Conservation (phyloP, 1,284 basidiomycete species). For the Anthracocystis panici-leucophaei region DNA sequence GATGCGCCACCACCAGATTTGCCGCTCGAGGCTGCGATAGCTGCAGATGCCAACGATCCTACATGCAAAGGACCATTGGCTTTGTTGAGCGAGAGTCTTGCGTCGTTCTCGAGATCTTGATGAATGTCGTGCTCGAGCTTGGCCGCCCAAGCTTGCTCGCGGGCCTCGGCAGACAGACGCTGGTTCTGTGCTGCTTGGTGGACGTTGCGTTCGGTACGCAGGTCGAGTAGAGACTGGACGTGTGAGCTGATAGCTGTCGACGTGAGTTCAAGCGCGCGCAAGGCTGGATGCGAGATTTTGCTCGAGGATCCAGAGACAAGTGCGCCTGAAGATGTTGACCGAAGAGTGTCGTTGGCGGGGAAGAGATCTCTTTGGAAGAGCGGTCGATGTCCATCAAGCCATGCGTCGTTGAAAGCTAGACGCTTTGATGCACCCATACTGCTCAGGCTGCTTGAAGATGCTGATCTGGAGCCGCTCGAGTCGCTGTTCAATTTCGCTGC, state of each 20-base stretch:
- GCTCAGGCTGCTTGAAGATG: slow-evolving; percentile 19
- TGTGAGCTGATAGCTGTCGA: slow-evolving; percentile 32
- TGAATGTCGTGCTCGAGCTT: slow-evolving; percentile 35
- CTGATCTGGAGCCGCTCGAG: slow-evolving; percentile 19
- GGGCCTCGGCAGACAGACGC: slow-evolving; percentile 15
- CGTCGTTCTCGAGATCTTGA: slow-evolving; percentile 34
- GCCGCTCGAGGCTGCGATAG: slow-evolving; percentile 25
- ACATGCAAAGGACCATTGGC: slow-evolving; percentile 29
- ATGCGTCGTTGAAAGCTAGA: slow-evolving; percentile 20
- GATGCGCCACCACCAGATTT: slow-evolving; percentile 12
- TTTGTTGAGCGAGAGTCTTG: slow-evolving; percentile 44
- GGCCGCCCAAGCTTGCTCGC: slow-evolving; percentile 30
- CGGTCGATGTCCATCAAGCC: slow-evolving; percentile 40
- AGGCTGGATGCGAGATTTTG: slow-evolving; percentile 32
- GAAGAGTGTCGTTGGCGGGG: slow-evolving; percentile 40
- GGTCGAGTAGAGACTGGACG: slow-evolving; percentile 39
- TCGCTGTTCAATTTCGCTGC: slow-evolving; percentile 17
- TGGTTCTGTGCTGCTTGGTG: slow-evolving; percentile 20
- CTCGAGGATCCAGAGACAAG: slow-evolving; percentile 28
- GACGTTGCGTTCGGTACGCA: slow-evolving; percentile 34
- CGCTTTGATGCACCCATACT: slow-evolving; percentile 9
- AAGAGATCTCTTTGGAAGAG: slow-evolving; percentile 55
- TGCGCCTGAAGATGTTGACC: slow-evolving; percentile 26
- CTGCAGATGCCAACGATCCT: slow-evolving; percentile 28
- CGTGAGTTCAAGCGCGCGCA: slow-evolving; percentile 37